A percentile compares a stretch with the other conserved stretches of the same genome.
These are phyloP conservation scores for Claviceps capensis DNA, from an alignment of 2,329 filamentous ascomycete species.

Conservation along the genomic window DNA sequence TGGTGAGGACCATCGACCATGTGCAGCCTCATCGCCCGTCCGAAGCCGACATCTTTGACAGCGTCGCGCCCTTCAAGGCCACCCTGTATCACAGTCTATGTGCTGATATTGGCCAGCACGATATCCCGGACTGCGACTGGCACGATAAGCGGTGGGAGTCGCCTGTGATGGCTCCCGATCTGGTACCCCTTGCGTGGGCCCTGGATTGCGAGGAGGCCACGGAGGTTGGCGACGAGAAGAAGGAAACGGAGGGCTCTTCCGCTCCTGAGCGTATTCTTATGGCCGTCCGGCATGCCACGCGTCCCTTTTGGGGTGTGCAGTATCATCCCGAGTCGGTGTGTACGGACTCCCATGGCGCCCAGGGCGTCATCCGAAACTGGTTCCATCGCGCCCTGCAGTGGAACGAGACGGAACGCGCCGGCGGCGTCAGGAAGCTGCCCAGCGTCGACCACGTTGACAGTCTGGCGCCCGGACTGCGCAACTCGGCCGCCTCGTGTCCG, in stretches of 20 bases:
- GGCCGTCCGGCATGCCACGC: constrained; percentile 52
- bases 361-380: constrained; percentile 59
- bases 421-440: constrained; percentile 1
- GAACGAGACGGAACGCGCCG: constrained; percentile 28
- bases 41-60: constrained; percentile 48
- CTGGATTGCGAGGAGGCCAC: constrained; percentile 19
- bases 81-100: constrained; percentile 64
- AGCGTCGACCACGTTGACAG: constrained; percentile 9
- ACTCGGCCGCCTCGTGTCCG: constrained; percentile 2
- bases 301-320: constrained; percentile 77
- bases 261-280: constrained; percentile 50
- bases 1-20: constrained; percentile 57
- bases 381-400: constrained; percentile 51
- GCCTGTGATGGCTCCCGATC: constrained; percentile 20
- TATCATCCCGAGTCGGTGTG: constrained; percentile 87
- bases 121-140: constrained; percentile 23
- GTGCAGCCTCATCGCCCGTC: neutral
- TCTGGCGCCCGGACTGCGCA: constrained; percentile 7
- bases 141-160: constrained; percentile 25
- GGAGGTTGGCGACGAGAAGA: constrained; percentile 17
- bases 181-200: constrained; percentile 51
- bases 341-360: constrained; percentile 52
- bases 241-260: too few relatives aligned
- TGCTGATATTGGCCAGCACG: constrained; percentile 38
- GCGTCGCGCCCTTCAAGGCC: constrained; percentile 46